Evolutionary conservation across 495 filamentous ascomycete species (phyloP).

Genomic region (Pseudevernia furfuracea): DNA sequence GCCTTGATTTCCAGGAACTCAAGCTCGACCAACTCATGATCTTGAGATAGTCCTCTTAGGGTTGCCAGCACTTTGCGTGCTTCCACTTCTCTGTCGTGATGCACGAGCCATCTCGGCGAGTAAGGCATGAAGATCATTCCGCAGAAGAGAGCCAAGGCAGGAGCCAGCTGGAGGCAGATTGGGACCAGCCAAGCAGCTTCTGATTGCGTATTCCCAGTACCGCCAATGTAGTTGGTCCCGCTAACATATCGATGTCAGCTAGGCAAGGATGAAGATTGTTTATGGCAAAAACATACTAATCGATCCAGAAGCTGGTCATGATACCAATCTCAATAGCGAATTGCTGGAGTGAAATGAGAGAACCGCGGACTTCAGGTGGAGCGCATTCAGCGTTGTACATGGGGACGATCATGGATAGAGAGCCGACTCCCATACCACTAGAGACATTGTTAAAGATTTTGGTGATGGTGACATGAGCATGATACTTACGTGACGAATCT

Average conservation of each 20-base stretch:
- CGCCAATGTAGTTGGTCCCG: slow-evolving; percentile 41
- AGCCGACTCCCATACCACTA: slow-evolving; percentile 69
- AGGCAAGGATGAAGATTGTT: not conserved
- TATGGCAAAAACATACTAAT: slow-evolving; percentile 39
- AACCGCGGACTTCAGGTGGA: slow-evolving; percentile 68
- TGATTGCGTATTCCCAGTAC: slow-evolving; percentile 37
- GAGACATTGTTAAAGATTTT: slow-evolving; percentile 46
- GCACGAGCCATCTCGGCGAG: slow-evolving; percentile 66
- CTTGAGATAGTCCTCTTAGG: slow-evolving; percentile 61
- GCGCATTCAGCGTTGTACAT: slow-evolving; percentile 74
- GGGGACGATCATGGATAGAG: slow-evolving; percentile 64
- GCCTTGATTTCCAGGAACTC: slow-evolving; percentile 51
- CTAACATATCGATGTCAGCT: not conserved
- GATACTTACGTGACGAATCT: slow-evolving; percentile 2
- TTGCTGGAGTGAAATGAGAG: slow-evolving; percentile 67
- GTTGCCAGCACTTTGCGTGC: slow-evolving; percentile 51
- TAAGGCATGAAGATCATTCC: slow-evolving; percentile 66
- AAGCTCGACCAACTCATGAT: slow-evolving; percentile 58
- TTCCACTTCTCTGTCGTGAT: slow-evolving; percentile 68
- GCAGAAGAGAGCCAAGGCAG: slow-evolving; percentile 53
- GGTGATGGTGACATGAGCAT: too few species aligned
- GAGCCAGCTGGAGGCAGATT: slow-evolving; percentile 52
- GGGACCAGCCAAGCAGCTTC: slow-evolving; percentile 37
- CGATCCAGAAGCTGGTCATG: slow-evolving; percentile 60
- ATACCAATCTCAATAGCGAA: slow-evolving; percentile 69